Conservation (phyloP, 1,284 basidiomycete species). For the Leccinum pachyderme region DNA sequence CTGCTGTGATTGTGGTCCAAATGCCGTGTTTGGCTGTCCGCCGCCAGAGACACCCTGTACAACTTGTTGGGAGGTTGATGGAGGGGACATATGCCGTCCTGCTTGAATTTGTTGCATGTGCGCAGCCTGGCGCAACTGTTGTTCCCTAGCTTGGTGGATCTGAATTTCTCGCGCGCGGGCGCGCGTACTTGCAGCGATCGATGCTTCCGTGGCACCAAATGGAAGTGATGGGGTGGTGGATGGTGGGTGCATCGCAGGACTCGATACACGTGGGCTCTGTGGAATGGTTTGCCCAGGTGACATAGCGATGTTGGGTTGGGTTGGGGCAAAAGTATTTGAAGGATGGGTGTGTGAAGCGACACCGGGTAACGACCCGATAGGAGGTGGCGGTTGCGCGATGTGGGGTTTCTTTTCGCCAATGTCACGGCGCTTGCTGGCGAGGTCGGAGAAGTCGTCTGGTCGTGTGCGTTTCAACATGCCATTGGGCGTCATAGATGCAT, state of each 20-base stretch:
- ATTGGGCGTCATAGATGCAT: constrained; percentile 17
- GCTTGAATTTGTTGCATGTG: constrained; percentile 35
- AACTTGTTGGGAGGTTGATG: constrained; percentile 29
- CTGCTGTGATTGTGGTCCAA: constrained; percentile 38
- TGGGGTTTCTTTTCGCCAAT: constrained; percentile 56
- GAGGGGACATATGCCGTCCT: constrained; percentile 45
- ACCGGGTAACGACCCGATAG: constrained; percentile 35
- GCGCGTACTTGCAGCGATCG: constrained; percentile 35
- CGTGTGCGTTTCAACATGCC: constrained; percentile 58
- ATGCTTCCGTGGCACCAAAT: constrained; percentile 34
- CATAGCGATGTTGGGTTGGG: constrained; percentile 14
- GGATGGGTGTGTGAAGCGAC: constrained; percentile 18
- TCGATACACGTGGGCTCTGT: constrained; percentile 30
- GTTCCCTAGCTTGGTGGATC: constrained; percentile 41
- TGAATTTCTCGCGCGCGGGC: constrained; percentile 47
- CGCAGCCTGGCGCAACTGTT: constrained; percentile 35
- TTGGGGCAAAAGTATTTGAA: constrained; percentile 12
- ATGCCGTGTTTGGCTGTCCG: constrained; percentile 18
- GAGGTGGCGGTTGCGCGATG: constrained; percentile 24
- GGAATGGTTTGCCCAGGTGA: constrained; percentile 20
- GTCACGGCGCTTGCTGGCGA: constrained; percentile 63
- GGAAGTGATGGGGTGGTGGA: constrained; percentile 25
- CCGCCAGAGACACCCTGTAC: constrained; percentile 19
- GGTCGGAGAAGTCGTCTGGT: constrained; percentile 45
- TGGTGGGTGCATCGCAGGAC: constrained; percentile 25